Conservation (phyloP, 257 asterid genomes). For the Nicotiana obtusifolia region DNA sequence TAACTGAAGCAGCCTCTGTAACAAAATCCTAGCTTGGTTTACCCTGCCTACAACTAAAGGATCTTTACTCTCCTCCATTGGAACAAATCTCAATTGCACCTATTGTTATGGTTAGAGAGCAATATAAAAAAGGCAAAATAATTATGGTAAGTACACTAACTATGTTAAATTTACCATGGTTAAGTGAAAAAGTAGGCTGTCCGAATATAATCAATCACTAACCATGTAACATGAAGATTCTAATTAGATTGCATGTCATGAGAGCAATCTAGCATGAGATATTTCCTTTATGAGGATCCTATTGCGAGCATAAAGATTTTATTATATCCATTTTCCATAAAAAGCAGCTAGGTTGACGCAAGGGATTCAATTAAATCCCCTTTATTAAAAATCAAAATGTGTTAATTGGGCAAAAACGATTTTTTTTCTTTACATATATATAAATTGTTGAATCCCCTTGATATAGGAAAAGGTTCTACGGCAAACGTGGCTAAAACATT, state of each 20-base stretch:
- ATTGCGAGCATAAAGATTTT: too few species aligned
- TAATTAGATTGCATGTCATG: too few species aligned
- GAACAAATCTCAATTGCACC: not conserved
- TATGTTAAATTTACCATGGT: not conserved
- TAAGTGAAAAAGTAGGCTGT: not conserved
- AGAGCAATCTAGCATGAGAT: not conserved
- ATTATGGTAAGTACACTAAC: not conserved
- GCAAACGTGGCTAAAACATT: too few species aligned
- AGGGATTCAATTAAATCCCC: too few species aligned
- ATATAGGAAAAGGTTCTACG: too few species aligned
- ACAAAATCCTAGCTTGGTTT: constrained; percentile 35
- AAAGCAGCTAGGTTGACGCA: not conserved
- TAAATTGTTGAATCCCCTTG: too few species aligned
- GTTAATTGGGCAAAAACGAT: too few species aligned
- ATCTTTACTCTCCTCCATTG: constrained; percentile 47
- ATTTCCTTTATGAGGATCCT: too few species aligned
- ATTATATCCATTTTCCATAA: not conserved
- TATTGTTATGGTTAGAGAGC: not conserved
- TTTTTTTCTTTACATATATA: too few species aligned
- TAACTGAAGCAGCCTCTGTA: constrained; percentile 42
- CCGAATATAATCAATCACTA: not conserved
- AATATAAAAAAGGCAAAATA: not conserved
- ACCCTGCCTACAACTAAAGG: too few species aligned
- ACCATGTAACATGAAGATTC: not conserved
- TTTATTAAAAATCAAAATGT: too few species aligned